These are phyloP conservation scores for Wilcoxina mikolae DNA, from an alignment of 495 filamentous ascomycete genomes.

Conservation along the genomic window DNA sequence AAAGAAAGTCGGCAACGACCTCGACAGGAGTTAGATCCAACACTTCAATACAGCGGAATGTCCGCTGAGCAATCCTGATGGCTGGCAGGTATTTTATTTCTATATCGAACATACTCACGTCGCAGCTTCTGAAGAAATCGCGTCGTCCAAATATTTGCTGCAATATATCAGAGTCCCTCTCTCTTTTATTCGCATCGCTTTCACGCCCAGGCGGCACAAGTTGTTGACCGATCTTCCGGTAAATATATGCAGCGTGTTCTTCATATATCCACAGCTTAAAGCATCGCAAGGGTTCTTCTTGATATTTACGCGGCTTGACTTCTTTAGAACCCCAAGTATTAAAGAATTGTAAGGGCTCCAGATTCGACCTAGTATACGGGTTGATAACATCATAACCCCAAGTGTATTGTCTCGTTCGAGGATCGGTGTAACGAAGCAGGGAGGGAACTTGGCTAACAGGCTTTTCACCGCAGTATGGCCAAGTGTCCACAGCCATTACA, in stretches of 20 bases:
- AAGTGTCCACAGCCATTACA: conserved; percentile 60
- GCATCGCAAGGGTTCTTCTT: no score
- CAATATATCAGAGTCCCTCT: no score
- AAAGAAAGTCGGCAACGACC: conserved; percentile 13
- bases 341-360: conserved; percentile 11
- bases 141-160: no score
- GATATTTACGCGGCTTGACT: no score
- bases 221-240: conserved; percentile 67
- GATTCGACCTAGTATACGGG: conserved; percentile 12
- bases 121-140: no score
- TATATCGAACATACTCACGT: no score
- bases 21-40: background rate
- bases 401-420: conserved; percentile 34
- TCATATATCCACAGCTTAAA: conserved; percentile 25
- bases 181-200: background rate
- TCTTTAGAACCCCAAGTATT: no score
- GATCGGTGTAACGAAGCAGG: conserved; percentile 42
- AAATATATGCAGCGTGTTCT: conserved; percentile 33
- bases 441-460: conserved; percentile 45
- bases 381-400: conserved; percentile 53
- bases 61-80: background rate
- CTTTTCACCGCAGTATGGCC: conserved; percentile 56
- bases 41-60: background rate
- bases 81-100: no score
- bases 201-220: conserved; percentile 18